Base-by-base conservation (phyloP, 2,329 filamentous ascomycete genomes). In the Sporothrix variecibatus region DNA sequence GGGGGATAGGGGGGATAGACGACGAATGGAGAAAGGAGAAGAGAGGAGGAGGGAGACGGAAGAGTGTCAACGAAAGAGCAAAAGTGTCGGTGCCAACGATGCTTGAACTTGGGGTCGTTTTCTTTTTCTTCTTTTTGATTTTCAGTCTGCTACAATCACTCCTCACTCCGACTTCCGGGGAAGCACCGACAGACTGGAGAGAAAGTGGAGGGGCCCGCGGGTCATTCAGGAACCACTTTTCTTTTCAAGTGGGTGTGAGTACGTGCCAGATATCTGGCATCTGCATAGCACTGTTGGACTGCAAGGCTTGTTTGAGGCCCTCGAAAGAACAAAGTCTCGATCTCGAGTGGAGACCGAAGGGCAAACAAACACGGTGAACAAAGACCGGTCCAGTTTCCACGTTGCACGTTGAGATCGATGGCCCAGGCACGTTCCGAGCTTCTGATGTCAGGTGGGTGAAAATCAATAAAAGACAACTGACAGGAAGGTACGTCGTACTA, bases 21-120 rank as follows among this genome's bases (percentile, higher is more conserved):
- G 11, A 23, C 12, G n/a, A 68, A 9, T 28, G 38, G 64, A 49
- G 23, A 68, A 17, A 51, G 12, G 15, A 23, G 31, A 28, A 28
- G 20, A 31, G 20, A 46, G 6, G 6, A 34, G 62, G 23, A 34
- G 15, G 38, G 40, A 20, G 23, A n/a, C 40, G 65, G 43, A 69
- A 69, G 65, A 51, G 65, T 69, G 65, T 34, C 65, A 69, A 69
- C 65, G 65, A 64, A 9, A 40, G 26, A 15, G 17, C 11, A 58
- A 31, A 17, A 28, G 26, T 34, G 34, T 64, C 62, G 62, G 62
- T 67, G 62, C 38, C 60, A 67, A 67, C 65, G 65, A 72, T 67
- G 28, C 60, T 58, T 71, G 60, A 17, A 38, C 40, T 26, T 43
- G 62, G 62, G 62, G n/a, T 46, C 23, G 62, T 28, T 67, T 67